Conservation (phyloP, 2,329 filamentous ascomycete species). For the Emergomyces pasteurianus region DNA sequence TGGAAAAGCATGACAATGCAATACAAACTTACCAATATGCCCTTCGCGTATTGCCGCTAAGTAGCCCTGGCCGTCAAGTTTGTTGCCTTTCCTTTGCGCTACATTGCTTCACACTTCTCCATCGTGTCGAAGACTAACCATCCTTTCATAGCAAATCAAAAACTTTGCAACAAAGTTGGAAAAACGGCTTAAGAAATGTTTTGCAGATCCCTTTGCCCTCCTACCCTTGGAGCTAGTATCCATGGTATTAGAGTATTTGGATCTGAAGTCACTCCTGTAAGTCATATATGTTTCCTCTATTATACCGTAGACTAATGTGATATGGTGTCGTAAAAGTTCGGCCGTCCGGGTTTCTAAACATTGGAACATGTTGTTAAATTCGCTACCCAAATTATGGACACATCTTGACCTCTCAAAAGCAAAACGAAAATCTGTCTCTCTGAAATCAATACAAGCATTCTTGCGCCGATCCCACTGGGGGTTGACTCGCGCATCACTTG, state of each 20-base stretch:
- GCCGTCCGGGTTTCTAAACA: conserved; percentile 39
- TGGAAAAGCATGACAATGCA: conserved; percentile 42
- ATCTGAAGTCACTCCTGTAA: conserved; percentile 40
- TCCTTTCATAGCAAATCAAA: conserved; percentile 28
- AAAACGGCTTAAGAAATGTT: conserved; percentile 19
- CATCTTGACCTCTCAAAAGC: conserved; percentile 42
- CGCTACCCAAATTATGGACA: conserved; percentile 38
- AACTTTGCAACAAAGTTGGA: conserved; percentile 37
- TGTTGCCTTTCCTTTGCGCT: conserved; percentile 6
- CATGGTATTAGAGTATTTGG: conserved; percentile 40
- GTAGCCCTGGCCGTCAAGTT: conserved; percentile 24
- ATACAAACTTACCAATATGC: conserved; percentile 46
- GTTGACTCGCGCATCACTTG: conserved; percentile 20
- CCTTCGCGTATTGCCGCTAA: conserved; percentile 39
- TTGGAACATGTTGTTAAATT: conserved; percentile 42
- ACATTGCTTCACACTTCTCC: conserved; percentile 5
- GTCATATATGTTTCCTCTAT: conserved; percentile 8
- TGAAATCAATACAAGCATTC: conserved; percentile 23
- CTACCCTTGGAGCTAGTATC: conserved; percentile 44
- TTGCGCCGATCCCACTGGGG: conserved; percentile 24
- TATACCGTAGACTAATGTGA: background rate
- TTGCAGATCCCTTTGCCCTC: conserved; percentile 38
- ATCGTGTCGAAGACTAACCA: background rate
- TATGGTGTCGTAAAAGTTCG: conserved; percentile 28
- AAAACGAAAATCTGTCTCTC: conserved; percentile 27